Evolutionary conservation across 2,329 filamentous ascomycete genomes (phyloP).

Genomic region (Alternaria brassicae): DNA sequence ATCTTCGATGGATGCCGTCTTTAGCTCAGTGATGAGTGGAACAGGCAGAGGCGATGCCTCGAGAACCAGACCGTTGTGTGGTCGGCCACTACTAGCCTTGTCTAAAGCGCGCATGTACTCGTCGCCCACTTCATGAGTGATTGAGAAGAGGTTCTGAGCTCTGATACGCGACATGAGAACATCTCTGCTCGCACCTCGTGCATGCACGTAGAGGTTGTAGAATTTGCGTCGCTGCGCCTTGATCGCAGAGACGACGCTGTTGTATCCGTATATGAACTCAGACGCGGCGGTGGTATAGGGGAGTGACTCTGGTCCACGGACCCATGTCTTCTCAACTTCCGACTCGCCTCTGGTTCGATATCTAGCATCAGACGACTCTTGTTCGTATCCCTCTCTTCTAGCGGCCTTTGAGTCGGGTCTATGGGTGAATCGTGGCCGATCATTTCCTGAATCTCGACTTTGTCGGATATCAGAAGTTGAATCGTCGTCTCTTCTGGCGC

Average conservation of each 20-base stretch:
- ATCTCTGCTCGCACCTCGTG: conserved; percentile 28
- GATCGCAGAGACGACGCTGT: conserved; percentile 81
- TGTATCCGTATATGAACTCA: conserved; percentile 87
- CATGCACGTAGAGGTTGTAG: conserved; percentile 79
- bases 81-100: conserved; percentile 80
- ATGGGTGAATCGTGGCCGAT: conserved; percentile 2
- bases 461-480: not conserved
- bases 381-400: conserved; percentile 5
- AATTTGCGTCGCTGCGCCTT: conserved; percentile 72
- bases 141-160: conserved; percentile 26
- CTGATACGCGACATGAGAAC: conserved; percentile 30
- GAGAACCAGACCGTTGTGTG: conserved; percentile 89
- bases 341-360: not conserved
- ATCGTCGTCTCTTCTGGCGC: not conserved
- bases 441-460: not conserved
- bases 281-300: conserved; percentile 85
- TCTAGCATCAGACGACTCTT: not conserved
- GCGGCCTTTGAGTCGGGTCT: conserved; percentile 12
- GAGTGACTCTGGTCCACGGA: conserved; percentile 51
- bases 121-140: conserved; percentile 62
- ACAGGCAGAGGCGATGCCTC: conserved; percentile 85
- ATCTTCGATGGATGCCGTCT: conserved; percentile 54
- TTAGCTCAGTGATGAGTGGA: conserved; percentile 68
- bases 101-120: conserved; percentile 74
- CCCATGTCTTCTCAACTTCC: not conserved